A percentile compares a stretch with the other conserved stretches of the same genome.
Evolutionary conservation across 2,329 filamentous ascomycete genomes (phyloP).

Genomic region (Nigrospora osmanthi): DNA sequence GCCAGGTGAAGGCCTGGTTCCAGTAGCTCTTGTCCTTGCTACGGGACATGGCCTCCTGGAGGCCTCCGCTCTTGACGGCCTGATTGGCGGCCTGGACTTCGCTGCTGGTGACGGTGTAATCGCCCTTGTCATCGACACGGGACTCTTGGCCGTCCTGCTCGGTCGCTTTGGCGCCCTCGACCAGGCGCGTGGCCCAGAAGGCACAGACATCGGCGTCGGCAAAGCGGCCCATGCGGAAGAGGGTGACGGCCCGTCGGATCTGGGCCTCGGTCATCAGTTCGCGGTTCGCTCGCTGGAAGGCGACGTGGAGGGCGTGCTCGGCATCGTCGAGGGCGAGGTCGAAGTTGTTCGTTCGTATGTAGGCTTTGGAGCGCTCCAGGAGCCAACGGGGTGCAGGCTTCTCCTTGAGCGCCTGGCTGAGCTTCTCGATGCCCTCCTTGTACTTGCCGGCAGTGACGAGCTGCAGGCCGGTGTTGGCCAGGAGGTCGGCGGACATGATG

Average conservation of each 20-base stretch:
- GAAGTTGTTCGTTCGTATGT: slow-evolving; percentile 55
- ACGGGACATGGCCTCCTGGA: slow-evolving; percentile 11
- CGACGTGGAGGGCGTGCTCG: slow-evolving; percentile 55
- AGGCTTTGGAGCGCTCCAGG: slow-evolving; percentile 72
- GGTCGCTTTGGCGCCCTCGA: slow-evolving; percentile 26
- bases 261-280: slow-evolving; percentile 76
- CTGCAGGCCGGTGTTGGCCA: slow-evolving; percentile 55
- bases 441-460: slow-evolving; percentile 58
- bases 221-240: slow-evolving; percentile 62
- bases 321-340: slow-evolving; percentile 63
- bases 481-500: slow-evolving; percentile 31
- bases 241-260: slow-evolving; percentile 67
- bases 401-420: slow-evolving; percentile 58
- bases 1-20: slow-evolving; percentile 35
- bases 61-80: not conserved
- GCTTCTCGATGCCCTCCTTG: slow-evolving; percentile 57
- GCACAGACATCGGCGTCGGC: slow-evolving; percentile 71
- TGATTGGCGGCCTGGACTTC: slow-evolving; percentile 19
- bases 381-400: slow-evolving; percentile 70
- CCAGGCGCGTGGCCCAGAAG: slow-evolving; percentile 41
- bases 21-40: slow-evolving; percentile 16
- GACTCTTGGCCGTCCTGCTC: slow-evolving; percentile 27
- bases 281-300: slow-evolving; percentile 61
- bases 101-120: slow-evolving; percentile 33
- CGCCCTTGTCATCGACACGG: slow-evolving; percentile 35